Evolutionary conservation across 495 filamentous ascomycete genomes (phyloP).

Genomic region (Podospora anserina): DNA sequence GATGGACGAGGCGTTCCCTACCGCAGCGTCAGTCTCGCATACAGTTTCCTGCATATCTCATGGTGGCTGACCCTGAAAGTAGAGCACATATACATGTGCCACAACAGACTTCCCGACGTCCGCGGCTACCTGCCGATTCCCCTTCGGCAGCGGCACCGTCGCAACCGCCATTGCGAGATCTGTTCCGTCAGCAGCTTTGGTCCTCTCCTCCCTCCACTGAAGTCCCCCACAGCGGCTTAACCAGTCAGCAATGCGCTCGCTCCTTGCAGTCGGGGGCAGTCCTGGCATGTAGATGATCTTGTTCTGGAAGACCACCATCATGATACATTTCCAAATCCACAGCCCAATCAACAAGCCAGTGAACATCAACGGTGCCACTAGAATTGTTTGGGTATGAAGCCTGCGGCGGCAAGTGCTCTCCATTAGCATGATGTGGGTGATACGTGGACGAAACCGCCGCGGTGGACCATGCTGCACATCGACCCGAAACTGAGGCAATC

Average conservation of each 20-base stretch:
- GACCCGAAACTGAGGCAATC: conserved; percentile 15
- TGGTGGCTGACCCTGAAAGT: conserved; percentile 53
- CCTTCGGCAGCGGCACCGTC: conserved; percentile 26
- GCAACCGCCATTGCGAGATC: conserved; percentile 57
- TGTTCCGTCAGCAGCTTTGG: conserved; percentile 56
- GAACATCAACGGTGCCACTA: conserved; percentile 66
- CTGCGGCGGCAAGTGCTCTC: conserved; percentile 19
- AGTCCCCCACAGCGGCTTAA: conserved; percentile 53
- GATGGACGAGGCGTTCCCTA: conserved; percentile 63
- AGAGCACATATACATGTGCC: conserved; percentile 49
- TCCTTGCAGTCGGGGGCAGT: conserved; percentile 57
- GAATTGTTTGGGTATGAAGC: conserved; percentile 50
- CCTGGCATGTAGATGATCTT: conserved; percentile 82
- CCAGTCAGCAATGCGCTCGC: conserved; percentile 62
- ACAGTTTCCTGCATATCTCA: not conserved
- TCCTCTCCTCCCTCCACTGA: conserved; percentile 58
- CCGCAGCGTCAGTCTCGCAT: conserved; percentile 30
- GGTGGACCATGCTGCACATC: conserved; percentile 2
- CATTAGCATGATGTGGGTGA: not conserved
- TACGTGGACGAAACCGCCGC: conserved; percentile 1
- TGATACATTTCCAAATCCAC: conserved; percentile 77
- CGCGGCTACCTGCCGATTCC: not conserved
- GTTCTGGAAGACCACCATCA: conserved; percentile 78
- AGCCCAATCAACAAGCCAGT: conserved; percentile 61
- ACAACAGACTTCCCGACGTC: not conserved